phyloP scores from a whole-genome alignment of 2,329 filamentous ascomycete genomes.

The Xylariales sp. region DNA sequence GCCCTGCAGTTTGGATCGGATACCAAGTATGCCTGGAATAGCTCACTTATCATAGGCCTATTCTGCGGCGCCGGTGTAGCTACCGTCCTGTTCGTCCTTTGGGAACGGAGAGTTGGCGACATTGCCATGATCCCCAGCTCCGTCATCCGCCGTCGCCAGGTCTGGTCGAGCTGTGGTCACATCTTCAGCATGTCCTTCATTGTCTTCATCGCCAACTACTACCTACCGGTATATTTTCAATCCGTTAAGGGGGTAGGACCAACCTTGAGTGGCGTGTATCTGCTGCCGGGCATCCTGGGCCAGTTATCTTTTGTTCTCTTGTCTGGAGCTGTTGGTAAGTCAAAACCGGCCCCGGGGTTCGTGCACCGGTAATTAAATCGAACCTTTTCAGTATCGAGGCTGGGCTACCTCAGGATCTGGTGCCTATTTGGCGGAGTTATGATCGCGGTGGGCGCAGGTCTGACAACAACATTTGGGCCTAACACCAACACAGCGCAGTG shows the following conservation, averaged over 20 bases:
- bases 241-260: slow-evolving; percentile 15
- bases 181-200: background rate
- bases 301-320: slow-evolving; percentile 56
- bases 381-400: slow-evolving; percentile 16
- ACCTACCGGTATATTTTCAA: slow-evolving; percentile 8
- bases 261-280: slow-evolving; percentile 26
- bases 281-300: slow-evolving; percentile 25
- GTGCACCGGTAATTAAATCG: too few relatives aligned
- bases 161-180: slow-evolving; percentile 29
- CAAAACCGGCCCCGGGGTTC: background rate
- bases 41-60: slow-evolving; percentile 30
- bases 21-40: slow-evolving; percentile 31
- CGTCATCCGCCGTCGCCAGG: slow-evolving; percentile 36
- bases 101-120: slow-evolving; percentile 39
- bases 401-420: slow-evolving; percentile 25
- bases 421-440: slow-evolving; percentile 18
- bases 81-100: slow-evolving; percentile 30
- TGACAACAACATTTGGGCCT: slow-evolving; percentile 24
- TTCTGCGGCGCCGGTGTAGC: slow-evolving; percentile 30
- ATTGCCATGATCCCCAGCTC: slow-evolving; percentile 45
- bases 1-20: slow-evolving; percentile 38
- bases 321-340: slow-evolving; percentile 20
- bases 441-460: slow-evolving; percentile 18
- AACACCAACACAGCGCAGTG: slow-evolving; percentile 20
- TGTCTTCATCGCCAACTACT: slow-evolving; percentile 27